Base-by-base conservation (phyloP, 2,329 filamentous ascomycete genomes). In the Exophiala sideris region DNA sequence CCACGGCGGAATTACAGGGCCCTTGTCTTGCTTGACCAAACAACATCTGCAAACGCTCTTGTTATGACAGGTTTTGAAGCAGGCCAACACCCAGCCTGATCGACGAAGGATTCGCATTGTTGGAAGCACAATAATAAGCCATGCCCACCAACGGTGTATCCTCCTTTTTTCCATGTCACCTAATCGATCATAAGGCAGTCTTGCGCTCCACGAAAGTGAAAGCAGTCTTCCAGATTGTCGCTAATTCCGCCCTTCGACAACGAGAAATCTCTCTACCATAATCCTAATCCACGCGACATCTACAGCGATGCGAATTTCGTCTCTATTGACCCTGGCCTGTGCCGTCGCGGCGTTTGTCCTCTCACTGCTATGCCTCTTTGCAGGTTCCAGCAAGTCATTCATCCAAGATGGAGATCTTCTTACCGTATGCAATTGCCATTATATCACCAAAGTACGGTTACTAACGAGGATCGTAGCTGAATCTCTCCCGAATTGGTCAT, bases 301-400 rank as follows among this genome's bases (percentile, higher is more conserved):
- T 5, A 29, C 7, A 5, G 69, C 56, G 12, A 79, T 80, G 77
- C 73, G 76, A 34, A 65, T 68, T n/a, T 63, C 71, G 32, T 75
- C 76, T 11, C 59, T 82, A 16, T 62, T 83, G n/a, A 80, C 80
- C 5, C 65, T 76, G 39, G 61, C 77, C 40, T 75, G 77, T 58
- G 75, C 77, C 56, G 72, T 79, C 20, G 76, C 73, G 29, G 79
- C 81, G 3, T 77, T 85, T 38, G 73, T 85, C 16, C 75, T 86
- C 40, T 76, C 76, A 14, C 76, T 85, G 61, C 72, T 85, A 7
- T 83, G 79, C 64, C 72, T 86, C 54, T 84, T 84, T 61, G 82
- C 83, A 1, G 83, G 83, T 35, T 74, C 77, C 35, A 81, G 79
- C 62, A 72, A 70, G 48, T 72, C 71, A 12, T 78, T 84, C 61